Evolutionary conservation across 202 grass and related monocot genomes (phyloP).

Genomic region (Panicum virgatum): DNA sequence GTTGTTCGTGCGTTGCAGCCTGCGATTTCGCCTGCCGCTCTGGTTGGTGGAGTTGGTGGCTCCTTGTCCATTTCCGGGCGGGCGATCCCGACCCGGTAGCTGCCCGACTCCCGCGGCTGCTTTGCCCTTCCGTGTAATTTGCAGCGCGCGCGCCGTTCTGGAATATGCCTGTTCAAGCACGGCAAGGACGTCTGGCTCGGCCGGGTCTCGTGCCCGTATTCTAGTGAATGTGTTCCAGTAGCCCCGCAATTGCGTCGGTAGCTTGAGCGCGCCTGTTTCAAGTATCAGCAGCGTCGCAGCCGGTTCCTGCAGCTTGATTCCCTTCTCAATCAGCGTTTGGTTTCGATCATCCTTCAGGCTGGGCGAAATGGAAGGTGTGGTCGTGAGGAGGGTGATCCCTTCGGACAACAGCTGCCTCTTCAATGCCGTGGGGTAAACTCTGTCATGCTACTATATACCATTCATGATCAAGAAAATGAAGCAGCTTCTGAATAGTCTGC

Average conservation of each 20-base stretch:
- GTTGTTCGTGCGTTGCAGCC: background rate
- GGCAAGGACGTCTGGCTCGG: too few species aligned
- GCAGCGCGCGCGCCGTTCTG: too few species aligned
- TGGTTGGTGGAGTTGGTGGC: background rate
- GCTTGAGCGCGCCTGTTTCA: background rate
- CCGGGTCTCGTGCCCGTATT: too few species aligned
- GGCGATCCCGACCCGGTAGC: background rate
- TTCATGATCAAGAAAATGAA: background rate
- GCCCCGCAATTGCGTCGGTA: too few species aligned
- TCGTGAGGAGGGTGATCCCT: slow-evolving; percentile 89
- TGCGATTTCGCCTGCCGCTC: background rate
- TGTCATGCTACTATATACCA: background rate
- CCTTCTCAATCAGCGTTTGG: background rate
- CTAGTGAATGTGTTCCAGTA: too few species aligned
- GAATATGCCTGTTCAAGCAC: too few species aligned
- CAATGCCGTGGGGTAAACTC: slow-evolving; percentile 75
- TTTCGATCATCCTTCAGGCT: slow-evolving; percentile 9
- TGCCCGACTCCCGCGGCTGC: background rate
- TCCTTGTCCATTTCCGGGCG: background rate
- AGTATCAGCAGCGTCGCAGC: background rate
- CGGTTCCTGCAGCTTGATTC: background rate
- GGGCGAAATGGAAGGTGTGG: slow-evolving; percentile 68
- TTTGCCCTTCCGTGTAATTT: background rate
- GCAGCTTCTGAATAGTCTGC: background rate
- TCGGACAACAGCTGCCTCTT: slow-evolving; percentile 98